Percentiles rank a stretch among this genome's conserved stretches.
Evolutionary conservation across 208 protist genomes (phyloP).

Genomic region (Trypanosoma theileri): DNA sequence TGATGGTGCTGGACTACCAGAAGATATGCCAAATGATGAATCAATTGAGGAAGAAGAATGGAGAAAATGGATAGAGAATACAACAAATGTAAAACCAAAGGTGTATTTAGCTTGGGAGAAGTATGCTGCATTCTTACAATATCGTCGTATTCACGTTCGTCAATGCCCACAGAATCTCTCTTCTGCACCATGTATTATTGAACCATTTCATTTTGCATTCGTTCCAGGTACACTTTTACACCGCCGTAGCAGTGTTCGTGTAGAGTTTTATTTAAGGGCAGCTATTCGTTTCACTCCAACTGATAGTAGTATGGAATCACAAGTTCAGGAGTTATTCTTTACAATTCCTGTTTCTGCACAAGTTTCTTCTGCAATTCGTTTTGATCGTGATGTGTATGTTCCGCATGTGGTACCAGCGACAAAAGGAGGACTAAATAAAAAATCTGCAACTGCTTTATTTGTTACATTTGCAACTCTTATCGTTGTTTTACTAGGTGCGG

Average conservation of each 20-base stretch:
- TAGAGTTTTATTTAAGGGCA: conserved; percentile 51
- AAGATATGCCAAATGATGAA: not conserved
- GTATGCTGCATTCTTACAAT: conserved; percentile 74
- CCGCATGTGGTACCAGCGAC: conserved; percentile 32
- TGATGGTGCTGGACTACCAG: conserved; percentile 48
- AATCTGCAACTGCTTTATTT: conserved; percentile 54
- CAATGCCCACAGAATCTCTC: not conserved
- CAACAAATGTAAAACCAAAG: not conserved
- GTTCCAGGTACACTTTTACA: conserved; percentile 79
- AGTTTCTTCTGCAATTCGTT: conserved; percentile 57
- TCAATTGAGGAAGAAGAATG: conserved; percentile 29
- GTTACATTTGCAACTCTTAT: conserved; percentile 60
- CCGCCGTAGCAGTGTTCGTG: conserved; percentile 56
- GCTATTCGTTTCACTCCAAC: conserved; percentile 58
- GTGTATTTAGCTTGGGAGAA: conserved; percentile 57
- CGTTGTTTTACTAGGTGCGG: conserved; percentile 46
- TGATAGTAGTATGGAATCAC: conserved; percentile 7
- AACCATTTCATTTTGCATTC: conserved; percentile 83
- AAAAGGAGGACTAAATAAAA: conserved; percentile 36
- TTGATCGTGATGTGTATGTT: conserved; percentile 58
- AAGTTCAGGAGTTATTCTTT: conserved; percentile 59
- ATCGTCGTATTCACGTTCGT: conserved; percentile 51
- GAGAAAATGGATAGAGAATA: conserved; percentile 50
- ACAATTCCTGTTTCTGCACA: conserved; percentile 59
- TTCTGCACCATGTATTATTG: conserved; percentile 20